Percentiles rank a stretch among this genome's conserved stretches.
These are phyloP conservation scores for Beauveria pseudobassiana DNA, from an alignment of 2,329 filamentous ascomycete species.

Conservation along the genomic window DNA sequence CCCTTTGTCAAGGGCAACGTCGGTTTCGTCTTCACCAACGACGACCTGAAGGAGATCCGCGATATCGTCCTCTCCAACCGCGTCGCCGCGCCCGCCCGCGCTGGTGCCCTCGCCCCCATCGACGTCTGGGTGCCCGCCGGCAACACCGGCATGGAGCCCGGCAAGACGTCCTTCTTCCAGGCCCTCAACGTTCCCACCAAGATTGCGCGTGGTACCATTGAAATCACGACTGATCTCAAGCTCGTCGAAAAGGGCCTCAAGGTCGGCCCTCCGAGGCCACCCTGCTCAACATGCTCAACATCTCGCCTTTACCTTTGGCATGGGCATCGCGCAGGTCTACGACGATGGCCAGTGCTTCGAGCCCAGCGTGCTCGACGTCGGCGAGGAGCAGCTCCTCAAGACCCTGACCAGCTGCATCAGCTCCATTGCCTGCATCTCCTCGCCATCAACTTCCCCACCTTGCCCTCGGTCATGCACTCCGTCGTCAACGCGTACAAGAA, in stretches of 20 bases:
- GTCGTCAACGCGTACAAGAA: slow-evolving; percentile 99
- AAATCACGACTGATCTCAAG: slow-evolving; percentile 98
- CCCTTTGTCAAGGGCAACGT: slow-evolving; percentile 96
- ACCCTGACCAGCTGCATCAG: slow-evolving; percentile 72
- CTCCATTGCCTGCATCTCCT: slow-evolving; percentile 89
- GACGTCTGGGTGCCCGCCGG: slow-evolving; percentile 95
- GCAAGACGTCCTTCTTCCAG: slow-evolving; percentile 99
- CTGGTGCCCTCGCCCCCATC: slow-evolving; percentile 85
- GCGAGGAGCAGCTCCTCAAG: slow-evolving; percentile 88
- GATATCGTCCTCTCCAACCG: slow-evolving; percentile 95
- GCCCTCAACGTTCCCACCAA: slow-evolving; percentile 99
- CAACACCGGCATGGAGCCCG: slow-evolving; percentile 99
- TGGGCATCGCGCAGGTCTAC: slow-evolving; percentile 94
- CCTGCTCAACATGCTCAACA: slow-evolving; percentile 99
- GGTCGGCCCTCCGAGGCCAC: slow-evolving; percentile 98
- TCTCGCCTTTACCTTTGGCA: slow-evolving; percentile 99
- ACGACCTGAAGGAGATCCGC: slow-evolving; percentile 83
- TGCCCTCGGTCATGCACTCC: slow-evolving; percentile 94
- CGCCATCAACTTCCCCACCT: slow-evolving; percentile 88
- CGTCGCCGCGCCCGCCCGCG: slow-evolving; percentile 95
- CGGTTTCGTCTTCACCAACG: slow-evolving; percentile 99
- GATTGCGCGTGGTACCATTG: slow-evolving; percentile 99
- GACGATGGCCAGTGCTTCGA: slow-evolving; percentile 93
- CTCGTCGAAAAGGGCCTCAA: slow-evolving; percentile 87
- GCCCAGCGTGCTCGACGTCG: slow-evolving; percentile 79